Evolutionary conservation across 1,284 basidiomycete species (phyloP), one percentile per base, ranked within the genome.

Genomic region (Microbotryum scabiosae): DNA sequence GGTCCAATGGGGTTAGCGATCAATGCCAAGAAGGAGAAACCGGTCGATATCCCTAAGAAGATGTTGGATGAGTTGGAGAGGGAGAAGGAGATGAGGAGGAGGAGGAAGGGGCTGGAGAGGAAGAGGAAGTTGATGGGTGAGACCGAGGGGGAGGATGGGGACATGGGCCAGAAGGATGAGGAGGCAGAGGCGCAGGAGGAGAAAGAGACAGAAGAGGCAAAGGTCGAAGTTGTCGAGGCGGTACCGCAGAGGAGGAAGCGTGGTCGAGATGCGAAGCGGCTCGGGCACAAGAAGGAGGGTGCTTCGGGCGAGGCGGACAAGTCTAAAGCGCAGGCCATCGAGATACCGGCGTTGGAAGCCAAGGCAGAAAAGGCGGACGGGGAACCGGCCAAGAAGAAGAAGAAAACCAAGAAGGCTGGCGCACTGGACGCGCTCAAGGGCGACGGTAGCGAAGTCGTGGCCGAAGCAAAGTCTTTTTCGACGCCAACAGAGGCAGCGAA

Each of bases 1-100:
- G 67, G 67, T 1, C 67, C 67, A 5, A 68, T 68, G 67, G 65
- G 49, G 5, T 50, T 64, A 12, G 62, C 63, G 21, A 28, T 63
- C 5, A 61, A 66, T 23, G 61, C 55, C 9, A 36, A 41, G 14
- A 43, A 41, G n/a, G 54, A 57, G 41, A 49, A 51, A n/a, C 63
- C 63, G 9, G 55, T 65, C 47, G 47, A 54, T 9, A 54, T 67
- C 23, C 57, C 50, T 9, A 23, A 32, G 2, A 55, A 46, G 12
- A 41, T 50, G 21, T 20, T 66, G 12, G 58, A 57, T 44, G 53
- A 62, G 48, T 53, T 60, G 59, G 62, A 65, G 43, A 41, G 57
- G 18, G 51, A 23, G 51, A 49, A 47, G 12, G 26, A 49, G 26
- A 28, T 28, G 46, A 51, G 55, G 2, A 59, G 62, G 47, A n/a